These are phyloP conservation scores for Perkinsus olseni DNA, from an alignment of 169 alveolate species.

Conservation along the genomic window DNA sequence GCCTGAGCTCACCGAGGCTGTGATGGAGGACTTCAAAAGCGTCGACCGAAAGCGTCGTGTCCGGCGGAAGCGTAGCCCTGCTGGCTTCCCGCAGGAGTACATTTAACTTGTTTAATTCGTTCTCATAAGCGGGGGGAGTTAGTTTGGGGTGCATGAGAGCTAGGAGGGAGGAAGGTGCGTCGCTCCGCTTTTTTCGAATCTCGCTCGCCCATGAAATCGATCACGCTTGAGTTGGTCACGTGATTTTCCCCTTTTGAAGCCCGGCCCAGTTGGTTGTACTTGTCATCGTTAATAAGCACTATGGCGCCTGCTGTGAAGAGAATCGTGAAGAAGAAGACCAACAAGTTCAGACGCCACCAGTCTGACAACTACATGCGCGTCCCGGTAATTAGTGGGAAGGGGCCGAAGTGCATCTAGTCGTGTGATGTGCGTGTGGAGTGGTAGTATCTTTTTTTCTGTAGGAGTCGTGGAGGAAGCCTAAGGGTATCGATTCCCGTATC, in stretches of 20 bases:
- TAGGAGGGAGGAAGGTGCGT: no score
- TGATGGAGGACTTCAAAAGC: not conserved
- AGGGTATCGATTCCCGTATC: conserved; percentile 93
- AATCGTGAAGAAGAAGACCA: conserved; percentile 86
- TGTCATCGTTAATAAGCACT: not conserved
- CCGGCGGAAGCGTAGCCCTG: not conserved
- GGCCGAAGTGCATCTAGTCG: not conserved
- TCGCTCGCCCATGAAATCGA: not conserved
- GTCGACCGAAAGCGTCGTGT: not conserved
- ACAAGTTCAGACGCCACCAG: conserved; percentile 85
- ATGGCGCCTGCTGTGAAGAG: conserved; percentile 48
- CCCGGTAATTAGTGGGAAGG: conserved; percentile 41
- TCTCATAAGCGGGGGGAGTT: no score
- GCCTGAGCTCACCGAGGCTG: not conserved
- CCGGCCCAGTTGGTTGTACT: conserved; percentile 5
- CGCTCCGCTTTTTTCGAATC: not conserved
- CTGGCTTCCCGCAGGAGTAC: no score
- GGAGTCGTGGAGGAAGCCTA: conserved; percentile 93
- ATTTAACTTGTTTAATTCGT: no score
- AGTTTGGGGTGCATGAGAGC: no score
- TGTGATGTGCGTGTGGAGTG: not conserved
- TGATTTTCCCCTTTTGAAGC: not conserved
- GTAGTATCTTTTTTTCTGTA: conserved; percentile 9
- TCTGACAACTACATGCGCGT: conserved; percentile 88
- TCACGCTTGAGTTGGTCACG: not conserved